Conservation (phyloP, 1,284 basidiomycete species). For the Rhodotorula sp. region DNA sequence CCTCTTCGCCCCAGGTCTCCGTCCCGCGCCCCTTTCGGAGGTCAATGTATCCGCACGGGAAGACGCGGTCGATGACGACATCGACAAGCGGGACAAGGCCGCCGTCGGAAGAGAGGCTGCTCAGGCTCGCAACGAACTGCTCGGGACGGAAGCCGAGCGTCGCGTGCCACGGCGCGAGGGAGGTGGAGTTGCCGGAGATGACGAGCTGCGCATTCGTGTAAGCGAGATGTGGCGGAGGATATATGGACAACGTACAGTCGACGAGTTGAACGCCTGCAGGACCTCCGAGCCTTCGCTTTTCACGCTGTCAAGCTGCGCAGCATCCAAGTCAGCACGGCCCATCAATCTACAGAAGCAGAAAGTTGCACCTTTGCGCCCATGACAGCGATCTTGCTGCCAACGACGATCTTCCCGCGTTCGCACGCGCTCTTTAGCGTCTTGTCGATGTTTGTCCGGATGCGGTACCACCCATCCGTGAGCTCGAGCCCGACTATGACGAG, state of each 20-base stretch:
- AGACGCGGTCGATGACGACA: constrained; percentile 68
- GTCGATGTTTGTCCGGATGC: constrained; percentile 64
- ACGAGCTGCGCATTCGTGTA: constrained; percentile 59
- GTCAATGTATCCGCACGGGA: constrained; percentile 51
- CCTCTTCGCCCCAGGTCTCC: constrained; percentile 68
- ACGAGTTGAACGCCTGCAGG: constrained; percentile 66
- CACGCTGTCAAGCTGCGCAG: constrained; percentile 64
- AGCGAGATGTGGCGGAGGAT: constrained; percentile 43
- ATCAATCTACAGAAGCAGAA: neutral
- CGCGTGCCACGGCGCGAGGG: constrained; percentile 82
- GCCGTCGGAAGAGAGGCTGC: constrained; percentile 78
- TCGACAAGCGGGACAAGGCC: constrained; percentile 77
- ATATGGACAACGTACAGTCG: constrained; percentile 6
- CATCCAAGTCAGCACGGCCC: neutral
- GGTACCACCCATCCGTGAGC: constrained; percentile 96
- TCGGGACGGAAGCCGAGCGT: constrained; percentile 72
- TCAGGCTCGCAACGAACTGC: constrained; percentile 71
- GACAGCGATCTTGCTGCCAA: constrained; percentile 81
- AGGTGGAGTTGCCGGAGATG: constrained; percentile 79
- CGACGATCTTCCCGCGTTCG: constrained; percentile 63
- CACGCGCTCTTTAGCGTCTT: constrained; percentile 68
- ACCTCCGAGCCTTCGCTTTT: constrained; percentile 75
- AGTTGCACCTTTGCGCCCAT: constrained; percentile 71
- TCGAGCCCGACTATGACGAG: constrained; percentile 61
- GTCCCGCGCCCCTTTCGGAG: constrained; percentile 60